Conservation (phyloP, 805 yeast species). For the Yarrowia sp. region DNA sequence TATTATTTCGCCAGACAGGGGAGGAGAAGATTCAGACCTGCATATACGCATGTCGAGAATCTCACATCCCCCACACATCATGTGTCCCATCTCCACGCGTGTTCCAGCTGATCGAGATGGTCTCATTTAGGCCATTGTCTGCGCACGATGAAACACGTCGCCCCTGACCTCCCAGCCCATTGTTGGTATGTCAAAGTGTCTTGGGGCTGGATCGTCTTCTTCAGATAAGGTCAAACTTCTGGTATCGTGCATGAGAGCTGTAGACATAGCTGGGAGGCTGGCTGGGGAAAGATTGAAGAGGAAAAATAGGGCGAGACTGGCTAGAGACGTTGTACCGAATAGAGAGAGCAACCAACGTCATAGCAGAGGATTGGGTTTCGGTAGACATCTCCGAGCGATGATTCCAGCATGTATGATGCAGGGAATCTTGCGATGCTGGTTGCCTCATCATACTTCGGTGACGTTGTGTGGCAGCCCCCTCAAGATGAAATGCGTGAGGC, state of each 20-base stretch:
- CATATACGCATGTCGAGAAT: not conserved
- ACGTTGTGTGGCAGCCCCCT: not conserved
- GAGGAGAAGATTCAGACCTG: not conserved
- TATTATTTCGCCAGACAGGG: not conserved
- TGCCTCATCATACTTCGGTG: not conserved
- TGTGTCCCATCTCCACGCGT: not conserved
- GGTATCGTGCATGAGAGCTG: slow-evolving; percentile 1
- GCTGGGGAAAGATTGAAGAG: not conserved
- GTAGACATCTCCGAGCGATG: not conserved
- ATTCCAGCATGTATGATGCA: not conserved
- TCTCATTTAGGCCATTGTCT: not conserved
- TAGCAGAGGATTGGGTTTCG: not conserved
- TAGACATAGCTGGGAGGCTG: not conserved
- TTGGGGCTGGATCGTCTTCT: not conserved
- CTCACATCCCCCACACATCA: not conserved
- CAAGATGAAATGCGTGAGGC: not conserved
- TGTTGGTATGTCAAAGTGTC: not conserved
- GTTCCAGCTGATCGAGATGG: not conserved
- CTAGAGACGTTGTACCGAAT: not conserved
- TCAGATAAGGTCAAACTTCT: not conserved
- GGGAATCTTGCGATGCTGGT: slow-evolving; percentile 1
- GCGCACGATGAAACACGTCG: not conserved
- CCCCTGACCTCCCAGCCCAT: slow-evolving; percentile 9
- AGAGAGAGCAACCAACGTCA: not conserved
- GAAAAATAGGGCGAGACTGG: not conserved